Conservation (phyloP, 768 basidiomycete species). For the Russula griseocarnosa region DNA sequence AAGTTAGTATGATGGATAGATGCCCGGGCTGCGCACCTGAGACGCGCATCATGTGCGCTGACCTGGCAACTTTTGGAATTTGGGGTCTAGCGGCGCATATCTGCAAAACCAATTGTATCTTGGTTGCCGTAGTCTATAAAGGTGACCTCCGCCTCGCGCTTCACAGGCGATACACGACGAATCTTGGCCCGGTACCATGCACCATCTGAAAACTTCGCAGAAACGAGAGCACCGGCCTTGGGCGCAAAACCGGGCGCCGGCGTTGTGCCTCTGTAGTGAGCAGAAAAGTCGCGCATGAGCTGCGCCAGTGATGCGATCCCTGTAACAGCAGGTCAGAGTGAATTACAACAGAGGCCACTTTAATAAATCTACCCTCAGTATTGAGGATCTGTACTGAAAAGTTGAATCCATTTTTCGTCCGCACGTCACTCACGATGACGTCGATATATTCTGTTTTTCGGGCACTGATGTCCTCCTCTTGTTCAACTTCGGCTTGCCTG, state of each 20-base stretch:
- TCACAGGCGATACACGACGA: constrained; percentile 76
- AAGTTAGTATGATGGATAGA: not conserved
- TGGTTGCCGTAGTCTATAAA: constrained; percentile 98
- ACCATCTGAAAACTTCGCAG: constrained; percentile 91
- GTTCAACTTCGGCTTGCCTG: constrained; percentile 45
- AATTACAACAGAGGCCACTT: not conserved
- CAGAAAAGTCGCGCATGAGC: constrained; percentile 89
- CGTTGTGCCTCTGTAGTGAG: constrained; percentile 70
- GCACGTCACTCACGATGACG: constrained; percentile 86
- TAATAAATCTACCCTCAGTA: constrained; percentile 61
- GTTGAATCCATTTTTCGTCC: constrained; percentile 63
- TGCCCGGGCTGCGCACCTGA: constrained; percentile 52
- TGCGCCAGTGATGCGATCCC: constrained; percentile 90
- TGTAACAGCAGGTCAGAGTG: constrained; percentile 33
- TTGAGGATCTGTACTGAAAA: constrained; percentile 95
- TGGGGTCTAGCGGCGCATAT: constrained; percentile 81
- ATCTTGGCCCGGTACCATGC: constrained; percentile 96
- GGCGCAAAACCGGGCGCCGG: constrained; percentile 70
- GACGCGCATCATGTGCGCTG: constrained; percentile 93
- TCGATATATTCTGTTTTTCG: constrained; percentile 87
- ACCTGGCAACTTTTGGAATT: constrained; percentile 85
- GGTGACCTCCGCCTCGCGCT: constrained; percentile 90
- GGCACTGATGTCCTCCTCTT: constrained; percentile 46
- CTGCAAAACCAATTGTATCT: constrained; percentile 76
- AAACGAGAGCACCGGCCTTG: constrained; percentile 83